phyloP scores from a whole-genome alignment of 495 filamentous ascomycete genomes.

The Aspergillus kassunensis region DNA sequence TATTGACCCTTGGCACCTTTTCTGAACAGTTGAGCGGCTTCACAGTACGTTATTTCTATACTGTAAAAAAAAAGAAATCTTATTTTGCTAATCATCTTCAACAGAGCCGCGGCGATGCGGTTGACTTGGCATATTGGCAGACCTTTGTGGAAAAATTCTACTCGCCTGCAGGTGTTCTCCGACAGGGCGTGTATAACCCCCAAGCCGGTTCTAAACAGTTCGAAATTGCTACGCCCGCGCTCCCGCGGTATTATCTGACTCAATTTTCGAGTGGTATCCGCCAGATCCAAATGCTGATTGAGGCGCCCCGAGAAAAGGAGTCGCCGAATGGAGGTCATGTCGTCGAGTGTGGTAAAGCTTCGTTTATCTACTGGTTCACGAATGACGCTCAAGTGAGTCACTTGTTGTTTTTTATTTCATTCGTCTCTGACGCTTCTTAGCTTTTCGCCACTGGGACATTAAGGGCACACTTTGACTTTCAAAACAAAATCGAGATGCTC shows the following conservation, averaged over 20 bases:
- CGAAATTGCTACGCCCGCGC: slow-evolving; percentile 68
- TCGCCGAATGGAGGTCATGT: slow-evolving; percentile 58
- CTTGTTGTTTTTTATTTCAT: background rate
- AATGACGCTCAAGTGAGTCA: slow-evolving; percentile 63
- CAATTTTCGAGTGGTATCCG: slow-evolving; percentile 80
- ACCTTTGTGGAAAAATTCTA: slow-evolving; percentile 73
- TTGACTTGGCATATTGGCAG: slow-evolving; percentile 69
- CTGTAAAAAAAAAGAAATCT: too few relatives aligned
- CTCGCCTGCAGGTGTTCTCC: slow-evolving; percentile 63
- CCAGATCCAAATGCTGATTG: slow-evolving; percentile 72
- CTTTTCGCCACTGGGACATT: slow-evolving; percentile 61
- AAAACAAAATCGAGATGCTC: slow-evolving; percentile 69
- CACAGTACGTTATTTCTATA: slow-evolving; percentile 50
- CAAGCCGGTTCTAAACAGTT: slow-evolving; percentile 62
- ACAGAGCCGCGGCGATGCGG: slow-evolving; percentile 53
- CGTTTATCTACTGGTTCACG: slow-evolving; percentile 69
- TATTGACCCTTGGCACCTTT: slow-evolving; percentile 65
- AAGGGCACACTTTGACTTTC: slow-evolving; percentile 60
- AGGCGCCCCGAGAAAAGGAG: slow-evolving; percentile 51
- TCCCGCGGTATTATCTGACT: slow-evolving; percentile 76
- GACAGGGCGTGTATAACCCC: slow-evolving; percentile 54
- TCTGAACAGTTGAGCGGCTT: slow-evolving; percentile 67
- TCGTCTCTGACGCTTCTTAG: slow-evolving; percentile 35
- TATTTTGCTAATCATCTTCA: slow-evolving; percentile 20
- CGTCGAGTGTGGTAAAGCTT: slow-evolving; percentile 59